phyloP scores from a whole-genome alignment of 352 stramenopile species.

The Phytophthora vignae region DNA sequence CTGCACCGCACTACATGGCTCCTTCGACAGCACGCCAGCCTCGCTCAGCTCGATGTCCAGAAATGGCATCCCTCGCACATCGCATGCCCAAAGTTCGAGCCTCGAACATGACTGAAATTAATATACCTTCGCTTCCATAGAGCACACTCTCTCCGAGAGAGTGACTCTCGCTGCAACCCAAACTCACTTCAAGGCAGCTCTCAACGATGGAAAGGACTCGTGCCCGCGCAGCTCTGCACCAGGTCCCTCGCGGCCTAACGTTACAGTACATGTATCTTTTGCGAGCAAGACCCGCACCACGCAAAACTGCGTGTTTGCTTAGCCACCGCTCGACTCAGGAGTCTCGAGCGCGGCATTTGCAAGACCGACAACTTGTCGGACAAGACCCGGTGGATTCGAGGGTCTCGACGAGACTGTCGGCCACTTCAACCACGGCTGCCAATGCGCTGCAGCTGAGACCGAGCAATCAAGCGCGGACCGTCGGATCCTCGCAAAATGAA shows the following conservation, averaged over 20 bases:
- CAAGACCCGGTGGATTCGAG: neutral
- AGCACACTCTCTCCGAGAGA: too few species aligned
- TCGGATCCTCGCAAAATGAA: slow-evolving; percentile 2
- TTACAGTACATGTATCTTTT: too few species aligned
- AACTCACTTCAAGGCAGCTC: neutral
- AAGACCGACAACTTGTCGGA: too few species aligned
- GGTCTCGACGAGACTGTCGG: neutral
- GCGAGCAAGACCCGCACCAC: neutral
- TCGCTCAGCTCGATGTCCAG: slow-evolving; percentile 7
- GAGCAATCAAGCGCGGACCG: slow-evolving; percentile 5
- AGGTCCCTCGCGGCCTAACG: neutral
- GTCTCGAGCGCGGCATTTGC: neutral
- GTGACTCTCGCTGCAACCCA: neutral
- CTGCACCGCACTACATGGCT: neutral
- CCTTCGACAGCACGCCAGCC: neutral
- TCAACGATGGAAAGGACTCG: neutral
- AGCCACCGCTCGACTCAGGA: neutral
- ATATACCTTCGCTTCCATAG: neutral
- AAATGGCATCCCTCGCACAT: slow-evolving; percentile 1
- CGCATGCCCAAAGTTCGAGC: neutral
- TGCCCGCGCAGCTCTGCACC: neutral
- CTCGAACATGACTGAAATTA: neutral
- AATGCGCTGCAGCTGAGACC: slow-evolving; percentile 1
- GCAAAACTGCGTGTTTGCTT: slow-evolving; percentile 2
- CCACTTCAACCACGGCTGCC: slow-evolving; percentile 11